Percentiles rank a stretch among this genome's conserved stretches.
Evolutionary conservation across 352 stramenopile species (phyloP).

Genomic region (Pythium plurisporium): DNA sequence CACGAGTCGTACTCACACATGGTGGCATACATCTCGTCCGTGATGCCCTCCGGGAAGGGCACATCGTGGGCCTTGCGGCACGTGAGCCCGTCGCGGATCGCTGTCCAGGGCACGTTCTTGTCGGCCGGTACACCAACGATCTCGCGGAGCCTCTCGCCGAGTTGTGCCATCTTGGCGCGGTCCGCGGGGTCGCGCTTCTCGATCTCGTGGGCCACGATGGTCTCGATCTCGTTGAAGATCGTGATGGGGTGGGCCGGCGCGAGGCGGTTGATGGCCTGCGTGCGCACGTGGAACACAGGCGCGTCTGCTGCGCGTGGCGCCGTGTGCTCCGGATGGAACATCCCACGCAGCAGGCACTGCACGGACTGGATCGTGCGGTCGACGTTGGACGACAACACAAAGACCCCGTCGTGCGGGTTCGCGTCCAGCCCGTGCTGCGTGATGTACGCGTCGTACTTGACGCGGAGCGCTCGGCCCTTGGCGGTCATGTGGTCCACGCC

Average conservation of each 20-base stretch:
- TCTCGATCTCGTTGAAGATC: constrained; percentile 72
- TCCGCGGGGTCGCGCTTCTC: constrained; percentile 19
- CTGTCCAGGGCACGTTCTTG: constrained; percentile 63
- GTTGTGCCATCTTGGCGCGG: constrained; percentile 11
- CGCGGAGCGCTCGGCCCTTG: constrained; percentile 46
- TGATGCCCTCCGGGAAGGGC: constrained; percentile 66
- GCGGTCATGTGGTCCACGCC: constrained; percentile 67
- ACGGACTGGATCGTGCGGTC: constrained; percentile 74
- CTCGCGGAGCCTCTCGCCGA: constrained; percentile 18
- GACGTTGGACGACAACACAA: constrained; percentile 73
- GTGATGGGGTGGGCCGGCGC: constrained; percentile 52
- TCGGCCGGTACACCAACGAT: constrained; percentile 42
- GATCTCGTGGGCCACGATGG: constrained; percentile 58
- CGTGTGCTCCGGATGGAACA: constrained; percentile 42
- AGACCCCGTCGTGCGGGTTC: constrained; percentile 41
- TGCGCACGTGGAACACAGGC: constrained; percentile 54
- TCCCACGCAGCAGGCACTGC: constrained; percentile 65
- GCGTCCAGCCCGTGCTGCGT: constrained; percentile 1
- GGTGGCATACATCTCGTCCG: constrained; percentile 47
- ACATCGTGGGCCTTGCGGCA: constrained; percentile 56
- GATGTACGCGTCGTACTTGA: constrained; percentile 46
- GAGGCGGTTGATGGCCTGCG: constrained; percentile 59
- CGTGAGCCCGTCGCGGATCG: constrained; percentile 61
- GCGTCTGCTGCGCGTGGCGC: background rate
- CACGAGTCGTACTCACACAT: constrained; percentile 70